These are phyloP conservation scores for Parachaetomium inaequale DNA, from an alignment of 495 filamentous ascomycete genomes.

Conservation along the genomic window DNA sequence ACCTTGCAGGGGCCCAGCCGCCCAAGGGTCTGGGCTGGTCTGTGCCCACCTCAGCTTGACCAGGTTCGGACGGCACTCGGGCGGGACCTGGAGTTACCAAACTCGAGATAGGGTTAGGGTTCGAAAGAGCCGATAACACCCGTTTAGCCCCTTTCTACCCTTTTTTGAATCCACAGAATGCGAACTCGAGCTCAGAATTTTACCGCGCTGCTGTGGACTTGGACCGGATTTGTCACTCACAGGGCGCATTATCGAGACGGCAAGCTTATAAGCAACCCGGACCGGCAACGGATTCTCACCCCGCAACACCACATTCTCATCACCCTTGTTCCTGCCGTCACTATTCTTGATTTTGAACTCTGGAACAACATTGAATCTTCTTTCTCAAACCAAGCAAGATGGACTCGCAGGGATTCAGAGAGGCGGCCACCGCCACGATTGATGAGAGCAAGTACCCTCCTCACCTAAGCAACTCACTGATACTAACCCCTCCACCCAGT, in stretches of 20 bases:
- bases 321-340: not conserved
- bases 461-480: slow-evolving; percentile 10
- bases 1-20: slow-evolving; percentile 7
- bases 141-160: not conserved
- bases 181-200: not conserved
- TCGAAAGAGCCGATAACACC: not conserved
- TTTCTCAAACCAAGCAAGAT: slow-evolving; percentile 44
- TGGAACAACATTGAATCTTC: not conserved
- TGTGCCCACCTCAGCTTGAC: not conserved
- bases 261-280: no score
- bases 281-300: not conserved
- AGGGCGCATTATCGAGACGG: no score
- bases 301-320: not conserved
- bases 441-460: slow-evolving; percentile 68
- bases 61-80: not conserved
- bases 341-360: not conserved
- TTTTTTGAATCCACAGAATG: not conserved
- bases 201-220: not conserved
- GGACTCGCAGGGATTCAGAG: slow-evolving; percentile 78
- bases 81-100: not conserved
- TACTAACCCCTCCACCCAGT: slow-evolving; percentile 48
- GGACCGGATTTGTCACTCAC: not conserved
- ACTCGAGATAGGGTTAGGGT: not conserved
- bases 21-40: not conserved
- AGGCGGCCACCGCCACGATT: slow-evolving; percentile 75